Conservation (phyloP, 345 rosid species). For the Syzygium jambos region DNA sequence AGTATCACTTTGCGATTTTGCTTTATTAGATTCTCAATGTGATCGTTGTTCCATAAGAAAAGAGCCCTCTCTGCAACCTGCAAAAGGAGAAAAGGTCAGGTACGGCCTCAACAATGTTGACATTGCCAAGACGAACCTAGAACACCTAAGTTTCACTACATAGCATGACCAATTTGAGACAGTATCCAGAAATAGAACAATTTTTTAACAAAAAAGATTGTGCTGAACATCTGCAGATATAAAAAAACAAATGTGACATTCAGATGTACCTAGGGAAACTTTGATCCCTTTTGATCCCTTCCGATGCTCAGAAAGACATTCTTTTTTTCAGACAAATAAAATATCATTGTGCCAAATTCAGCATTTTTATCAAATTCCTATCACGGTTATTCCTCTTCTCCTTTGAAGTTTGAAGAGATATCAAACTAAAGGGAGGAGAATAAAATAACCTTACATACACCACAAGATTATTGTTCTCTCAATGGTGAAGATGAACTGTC, state of each 20-base stretch:
- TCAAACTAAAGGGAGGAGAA: neutral
- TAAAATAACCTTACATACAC: neutral
- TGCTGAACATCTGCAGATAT: neutral
- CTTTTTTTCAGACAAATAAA: neutral
- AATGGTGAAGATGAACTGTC: neutral
- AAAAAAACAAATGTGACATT: neutral
- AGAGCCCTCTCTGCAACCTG: constrained; percentile 86
- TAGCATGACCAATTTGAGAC: neutral
- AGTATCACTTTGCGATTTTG: constrained; percentile 66
- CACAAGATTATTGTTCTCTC: neutral
- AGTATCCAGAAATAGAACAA: neutral
- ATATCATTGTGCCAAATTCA: neutral
- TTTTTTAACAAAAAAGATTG: neutral
- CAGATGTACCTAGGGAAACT: neutral
- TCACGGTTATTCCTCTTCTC: neutral
- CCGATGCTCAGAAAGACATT: neutral
- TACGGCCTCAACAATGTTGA: neutral
- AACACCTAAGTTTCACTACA: neutral
- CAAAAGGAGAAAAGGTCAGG: neutral
- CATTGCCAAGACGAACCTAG: neutral
- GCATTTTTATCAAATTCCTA: neutral
- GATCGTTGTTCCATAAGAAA: constrained; percentile 89
- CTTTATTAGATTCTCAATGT: constrained; percentile 68
- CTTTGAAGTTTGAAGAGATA: neutral
- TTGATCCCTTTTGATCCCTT: neutral